Conservation (phyloP, 805 yeast genomes). For the Monosporozyma aerobia region DNA sequence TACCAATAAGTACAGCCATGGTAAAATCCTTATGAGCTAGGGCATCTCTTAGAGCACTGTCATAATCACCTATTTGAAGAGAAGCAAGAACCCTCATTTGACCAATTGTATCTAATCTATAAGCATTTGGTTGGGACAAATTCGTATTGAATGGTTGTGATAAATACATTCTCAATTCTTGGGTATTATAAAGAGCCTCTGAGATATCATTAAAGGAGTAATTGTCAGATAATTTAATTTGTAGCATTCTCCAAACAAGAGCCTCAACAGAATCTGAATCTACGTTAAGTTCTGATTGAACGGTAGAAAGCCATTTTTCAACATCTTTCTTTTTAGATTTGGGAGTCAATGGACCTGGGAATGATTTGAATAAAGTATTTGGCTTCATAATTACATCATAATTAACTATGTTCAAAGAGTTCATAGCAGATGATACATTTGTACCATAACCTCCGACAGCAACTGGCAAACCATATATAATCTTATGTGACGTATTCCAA, state of each 20-base stretch:
- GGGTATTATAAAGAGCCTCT: constrained; percentile 24
- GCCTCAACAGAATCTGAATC: constrained; percentile 14
- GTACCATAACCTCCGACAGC: constrained; percentile 18
- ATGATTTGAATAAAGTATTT: constrained; percentile 27
- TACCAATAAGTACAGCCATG: constrained; percentile 62
- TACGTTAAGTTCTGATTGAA: constrained; percentile 18
- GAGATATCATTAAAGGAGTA: constrained; percentile 29
- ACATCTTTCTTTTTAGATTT: constrained; percentile 59
- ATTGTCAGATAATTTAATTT: constrained; percentile 19
- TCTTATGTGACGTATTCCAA: constrained; percentile 45
- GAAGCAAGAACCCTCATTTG: constrained; percentile 29
- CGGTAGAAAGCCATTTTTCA: constrained; percentile 54
- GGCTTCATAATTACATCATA: constrained; percentile 27
- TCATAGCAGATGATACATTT: constrained; percentile 3
- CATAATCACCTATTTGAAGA: constrained; percentile 55
- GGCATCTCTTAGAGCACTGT: constrained; percentile 55
- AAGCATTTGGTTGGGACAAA: constrained; percentile 25
- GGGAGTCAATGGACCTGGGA: constrained; percentile 44
- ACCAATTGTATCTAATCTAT: constrained; percentile 30
- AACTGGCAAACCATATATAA: constrained; percentile 38
- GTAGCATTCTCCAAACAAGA: constrained; percentile 18
- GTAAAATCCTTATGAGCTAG: constrained; percentile 65
- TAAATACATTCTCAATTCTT: constrained; percentile 21
- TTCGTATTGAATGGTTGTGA: constrained; percentile 14
- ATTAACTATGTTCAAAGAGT: constrained; percentile 31